Evolutionary conservation across 768 basidiomycete genomes (phyloP), one percentile per base, ranked within the genome.

Genomic region (Trametes meyenii): DNA sequence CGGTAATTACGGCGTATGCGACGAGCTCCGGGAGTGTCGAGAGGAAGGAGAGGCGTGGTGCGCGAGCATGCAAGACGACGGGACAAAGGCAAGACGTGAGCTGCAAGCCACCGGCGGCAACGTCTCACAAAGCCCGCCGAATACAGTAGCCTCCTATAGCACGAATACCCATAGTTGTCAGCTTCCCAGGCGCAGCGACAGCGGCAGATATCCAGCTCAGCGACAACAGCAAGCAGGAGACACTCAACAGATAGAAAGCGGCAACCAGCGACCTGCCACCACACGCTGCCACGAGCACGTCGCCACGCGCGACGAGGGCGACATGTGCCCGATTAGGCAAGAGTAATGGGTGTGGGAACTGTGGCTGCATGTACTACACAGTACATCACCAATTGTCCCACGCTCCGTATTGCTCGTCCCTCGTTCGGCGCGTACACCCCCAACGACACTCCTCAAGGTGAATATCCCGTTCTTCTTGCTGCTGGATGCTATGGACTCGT

Each of bases 351-450:
- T 73, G 76, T 75, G 76, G 55, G 77, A 78, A 67, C 19, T 35
- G 78, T 78, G 78, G 79, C 73, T 76, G 67, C 4, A 75, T 71
- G 67, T 79, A 79, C 80, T 81, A 55, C 71, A 71, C 58, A 81
- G 79, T 72, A 61, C 59, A 55, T 54, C 58, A 56, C 61, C 66
- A 53, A 64, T 68, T 72, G 72, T 75, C 74, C 72, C 74, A 65
- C 65, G 63, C 67, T 62, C 40, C 60, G 39, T 64, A 54, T 61
- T 67, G 42, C 59, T 64, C 61, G 57, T 64, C 68, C 61, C 61
- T 50, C 66, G 64, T 51, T 42, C 60, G 68, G 66, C 66, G 69
- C 69, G 70, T 65, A 72, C 63, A 69, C 60, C 67, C 62, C 63
- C 63, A 60, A 70, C 71, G 71, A 71, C 69, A 71, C 69, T 66